Base-by-base conservation (phyloP, 2,329 filamentous ascomycete species). In the Ophiostoma angusticollis region DNA sequence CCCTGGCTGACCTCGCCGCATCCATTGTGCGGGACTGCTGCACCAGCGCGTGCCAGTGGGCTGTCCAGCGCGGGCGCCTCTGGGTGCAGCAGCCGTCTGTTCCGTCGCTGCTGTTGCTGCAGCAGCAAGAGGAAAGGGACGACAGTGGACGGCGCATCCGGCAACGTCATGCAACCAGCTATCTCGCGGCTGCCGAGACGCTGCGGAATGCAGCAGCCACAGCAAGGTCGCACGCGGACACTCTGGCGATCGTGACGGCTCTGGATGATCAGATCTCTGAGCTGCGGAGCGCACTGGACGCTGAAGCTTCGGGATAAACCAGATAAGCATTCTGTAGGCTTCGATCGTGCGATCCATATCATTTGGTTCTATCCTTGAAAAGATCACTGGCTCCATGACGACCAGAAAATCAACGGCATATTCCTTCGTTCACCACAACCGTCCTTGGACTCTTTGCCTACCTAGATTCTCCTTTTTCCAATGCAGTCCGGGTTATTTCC, bases 11-110 rank as follows among this genome's bases (percentile, higher is more conserved):
- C 17, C 31, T 49, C 4, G 43, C 43, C 11, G 36, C 46, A 4
- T 40, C 39, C 14, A 45, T 48, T 9, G 18, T 48, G 24, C 43
- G 48, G 6, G 44, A 49, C 33, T 45, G 46, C 27, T 44, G 41
- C 19, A 17, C 19, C 6, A 45, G 6, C 52, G 13, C 40, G 17
- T 19, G 37, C 18, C 23, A 22, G 5, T 42, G 37, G 40, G 40
- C 40, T 3, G 37, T 36, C 23, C 1, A 3, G 6, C 37, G 43
- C 3, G 43, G 40, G 5, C 30, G 5, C 3, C 21, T 17, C 23
- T 35, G 36, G 35, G 28, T 22, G 11, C 19, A 30, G 6, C 31
- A 27, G 18, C 31, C 33, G 16, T 27, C n/a, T n/a, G n/a, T 40
- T 17, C 41, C 35, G 9, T 6, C 17, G 17, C 21, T 35, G 22